These are phyloP conservation scores for Colletotrichum musae DNA, from an alignment of 2,329 filamentous ascomycete species.

Conservation along the genomic window DNA sequence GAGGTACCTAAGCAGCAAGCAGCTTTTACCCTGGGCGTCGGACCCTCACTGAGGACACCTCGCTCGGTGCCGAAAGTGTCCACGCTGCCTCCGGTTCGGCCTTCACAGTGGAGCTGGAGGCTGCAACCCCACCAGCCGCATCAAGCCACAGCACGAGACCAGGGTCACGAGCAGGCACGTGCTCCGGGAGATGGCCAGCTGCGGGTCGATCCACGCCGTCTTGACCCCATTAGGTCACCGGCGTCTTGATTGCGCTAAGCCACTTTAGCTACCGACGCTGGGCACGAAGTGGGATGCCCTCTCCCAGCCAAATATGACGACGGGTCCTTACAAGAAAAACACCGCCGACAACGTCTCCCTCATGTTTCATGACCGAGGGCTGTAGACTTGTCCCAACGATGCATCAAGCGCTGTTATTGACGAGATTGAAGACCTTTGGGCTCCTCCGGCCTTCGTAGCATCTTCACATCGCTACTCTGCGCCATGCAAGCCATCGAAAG, in stretches of 20 bases:
- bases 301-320: conserved; percentile 12
- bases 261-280: conserved; percentile 37
- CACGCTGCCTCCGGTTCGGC: conserved; percentile 1
- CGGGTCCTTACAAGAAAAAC: conserved; percentile 23
- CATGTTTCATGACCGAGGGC: conserved; percentile 12
- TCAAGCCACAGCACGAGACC: background rate
- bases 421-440: conserved; percentile 19
- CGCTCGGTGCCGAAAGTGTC: conserved; percentile 23
- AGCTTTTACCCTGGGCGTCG: conserved; percentile 13
- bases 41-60: conserved; percentile 34
- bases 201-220: conserved; percentile 5
- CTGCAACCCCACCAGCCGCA: conserved; percentile 10
- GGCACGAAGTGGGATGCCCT: conserved; percentile 32
- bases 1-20: background rate
- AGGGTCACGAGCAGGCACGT: background rate
- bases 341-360: conserved; percentile 8
- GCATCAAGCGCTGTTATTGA: conserved; percentile 8
- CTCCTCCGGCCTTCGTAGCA: conserved; percentile 28
- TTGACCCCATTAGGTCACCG: conserved; percentile 36
- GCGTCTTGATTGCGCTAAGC: conserved; percentile 34
- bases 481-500: conserved; percentile 10
- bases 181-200: background rate
- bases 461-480: background rate
- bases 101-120: background rate
- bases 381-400: conserved; percentile 4